Base-by-base conservation (phyloP, 345 rosid species). In the Toxicodendron radicans region DNA sequence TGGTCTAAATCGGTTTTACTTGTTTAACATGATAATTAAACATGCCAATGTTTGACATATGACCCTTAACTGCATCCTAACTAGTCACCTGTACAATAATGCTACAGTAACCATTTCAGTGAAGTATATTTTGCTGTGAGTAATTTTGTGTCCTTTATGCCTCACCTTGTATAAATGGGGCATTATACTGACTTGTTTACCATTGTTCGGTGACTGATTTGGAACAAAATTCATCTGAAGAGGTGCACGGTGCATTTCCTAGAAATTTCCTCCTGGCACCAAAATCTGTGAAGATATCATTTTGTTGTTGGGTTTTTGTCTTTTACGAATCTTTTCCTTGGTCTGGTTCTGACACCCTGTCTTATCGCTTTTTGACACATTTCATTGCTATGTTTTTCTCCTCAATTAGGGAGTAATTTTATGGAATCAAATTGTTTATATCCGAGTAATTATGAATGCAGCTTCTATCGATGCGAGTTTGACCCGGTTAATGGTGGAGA, bases 401-500 rank as follows among this genome's bases (percentile, higher is more conserved):
- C 20, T 24, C 20, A 33, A 38, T 53, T 30, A 1, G 45, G n/a
- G 33, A 43, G n/a, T 5, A 63, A 9, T 0, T 14, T 13, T 57
- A 0, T 5, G 17, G 35, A 24, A 35, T 65, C 16, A 52, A 71
- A 7, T 23, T 65, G 69, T 58, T 57, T n/a, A 58, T 14, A 51
- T 33, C 35, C 21, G 51, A 41, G 24, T 38, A 62, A 57, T 65
- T 80, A 62, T 76, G 64, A 11, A 66, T 84, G 88, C 94, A 93
- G 98, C 84, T 88, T 95, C 85, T 88, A 91, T 78, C 82, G 96
- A 68, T 95, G 99, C 74, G 84, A 91, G 76, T 95, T 90, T 79
- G 99, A 95, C 77, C 97, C 98, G 0, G 88, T 81, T 70, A 83
- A 77, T 54, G 99, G 99, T 2, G 99, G 98, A 69, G 98, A 93